Evolutionary conservation across 345 rosid genomes (phyloP).

Genomic region (Dipteronia sinensis): DNA sequence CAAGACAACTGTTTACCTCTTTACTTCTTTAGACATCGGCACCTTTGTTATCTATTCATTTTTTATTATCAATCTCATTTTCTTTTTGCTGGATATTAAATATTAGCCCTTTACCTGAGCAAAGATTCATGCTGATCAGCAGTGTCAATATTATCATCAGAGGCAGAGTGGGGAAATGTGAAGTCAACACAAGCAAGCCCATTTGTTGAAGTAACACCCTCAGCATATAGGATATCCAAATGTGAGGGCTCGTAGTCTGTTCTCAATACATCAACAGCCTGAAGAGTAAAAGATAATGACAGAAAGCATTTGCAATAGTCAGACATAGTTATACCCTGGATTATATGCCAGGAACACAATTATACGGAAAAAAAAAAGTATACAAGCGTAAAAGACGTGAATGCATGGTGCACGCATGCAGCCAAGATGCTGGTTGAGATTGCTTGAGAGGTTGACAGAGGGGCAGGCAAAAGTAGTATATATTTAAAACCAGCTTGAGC

Average conservation of each 20-base stretch:
- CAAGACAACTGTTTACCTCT: neutral
- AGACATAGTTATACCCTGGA: neutral
- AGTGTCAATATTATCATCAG: constrained; percentile 55
- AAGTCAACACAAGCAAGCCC: constrained; percentile 90
- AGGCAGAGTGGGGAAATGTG: constrained; percentile 69
- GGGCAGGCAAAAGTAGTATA: neutral
- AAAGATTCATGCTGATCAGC: constrained; percentile 72
- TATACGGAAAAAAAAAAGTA: neutral
- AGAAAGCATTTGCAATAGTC: neutral
- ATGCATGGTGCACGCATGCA: neutral
- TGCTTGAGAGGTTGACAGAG: neutral
- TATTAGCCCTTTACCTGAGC: constrained; percentile 57
- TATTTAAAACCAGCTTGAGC: neutral
- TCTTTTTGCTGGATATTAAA: neutral
- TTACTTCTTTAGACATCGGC: neutral
- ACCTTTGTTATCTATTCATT: constrained; percentile 6
- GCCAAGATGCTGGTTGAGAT: constrained; percentile 9
- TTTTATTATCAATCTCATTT: neutral
- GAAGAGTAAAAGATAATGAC: constrained; percentile 22
- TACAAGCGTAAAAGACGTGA: neutral
- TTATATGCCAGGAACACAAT: neutral
- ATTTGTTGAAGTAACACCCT: constrained; percentile 94
- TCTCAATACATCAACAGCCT: constrained; percentile 79
- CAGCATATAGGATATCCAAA: constrained; percentile 90
- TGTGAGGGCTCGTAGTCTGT: constrained; percentile 93